Base-by-base conservation (phyloP, 2,329 filamentous ascomycete species). In the Rutstroemia sp. region DNA sequence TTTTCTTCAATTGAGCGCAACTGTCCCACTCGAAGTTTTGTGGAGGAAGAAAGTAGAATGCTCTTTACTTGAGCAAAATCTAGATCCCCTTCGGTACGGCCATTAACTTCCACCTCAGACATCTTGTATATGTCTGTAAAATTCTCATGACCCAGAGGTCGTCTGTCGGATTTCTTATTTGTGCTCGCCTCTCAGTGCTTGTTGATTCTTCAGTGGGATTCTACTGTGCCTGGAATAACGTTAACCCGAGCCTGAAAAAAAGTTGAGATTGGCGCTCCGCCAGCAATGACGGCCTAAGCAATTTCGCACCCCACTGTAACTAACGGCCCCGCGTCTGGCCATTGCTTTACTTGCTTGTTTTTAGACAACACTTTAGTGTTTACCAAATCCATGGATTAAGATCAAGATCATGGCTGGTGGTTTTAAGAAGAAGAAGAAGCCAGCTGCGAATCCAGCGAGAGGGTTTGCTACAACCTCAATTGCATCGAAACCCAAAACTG, bases 391-490 rank as follows among this genome's bases (percentile, higher is more conserved):
- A 45, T 53, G 19, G 19, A 49, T 38, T 48, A 6, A 47, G 44
- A 23, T 37, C 19, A 18, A 42, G 23, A 54, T 9, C 2, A 92
- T 92, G 88, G 86, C 87, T 57, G 78, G 77, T 45, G 73, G 75
- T n/a, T n/a, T n/a, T 58, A 85, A 78, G 68, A 88, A 90, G 73
- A 96, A 95, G 75, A 96, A 96, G 78, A 97, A 96, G 80, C 80
- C 88, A 55, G 82, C 83, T 25, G 82, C 86, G 34, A 97, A 96
- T 72, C 90, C 92, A 58, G 90, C 91, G 41, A 81, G 94, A 71
- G 94, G 92, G 18, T 95, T 96, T 74, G 90, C 92, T 62, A 99
- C 94, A 5, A 95, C 90, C 12, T 97, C 92, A 1, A 81, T 95
- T 58, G 90, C 91, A 45, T 95, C 90, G 23, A 95, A 92, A 65